Evolutionary conservation across 176 grass and related monocot genomes (phyloP), one percentile per base, ranked within the genome.

Genomic region (Bromus sterilis): DNA sequence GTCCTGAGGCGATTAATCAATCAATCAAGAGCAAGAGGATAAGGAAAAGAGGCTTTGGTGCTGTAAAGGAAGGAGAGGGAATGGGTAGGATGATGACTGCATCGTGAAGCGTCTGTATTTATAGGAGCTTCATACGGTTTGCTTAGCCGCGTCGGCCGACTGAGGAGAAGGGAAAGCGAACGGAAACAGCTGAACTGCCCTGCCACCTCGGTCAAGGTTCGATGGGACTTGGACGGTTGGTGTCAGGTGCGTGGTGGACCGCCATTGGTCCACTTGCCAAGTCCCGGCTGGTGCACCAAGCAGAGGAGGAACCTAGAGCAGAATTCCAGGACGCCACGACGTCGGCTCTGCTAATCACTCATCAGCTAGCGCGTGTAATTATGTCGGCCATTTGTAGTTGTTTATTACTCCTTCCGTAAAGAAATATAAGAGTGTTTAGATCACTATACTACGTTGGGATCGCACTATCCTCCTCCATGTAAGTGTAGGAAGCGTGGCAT

Each of bases 131-230:
- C 18, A 53, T 0, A 9, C 1, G 7, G 77, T 32, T 79, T 65
- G 59, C 77, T 64, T 79, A 32, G 29, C 64, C 77, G 77, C 59
- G 77, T 79, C 59, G 77, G 77, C 15, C 77, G 59, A 30, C 77
- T 1, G 8, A n/a, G 23, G 9, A 12, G 56, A 29, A 65, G 58
- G 15, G 12, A 21, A 59, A 40, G 23, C 12, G n/a, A 48, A 75
- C 25, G 74, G 24, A 2, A 42, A 46, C 40, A 46, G 24, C n/a
- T 15, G 13, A 41, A 25, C 36, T 39, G 7, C 68, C 25, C 41
- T 34, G 32, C 42, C 69, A 11, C 42, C 42, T 73, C 26, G 39
- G 4, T 29, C 13, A 15, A 4, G 68, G 15, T 71, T 42, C 6
- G 5, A 8, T 71, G 39, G 15, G 62, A 35, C 18, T 71, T 68